These are phyloP conservation scores for Starmera dryadoides DNA, from an alignment of 805 yeast genomes.

Conservation along the genomic window DNA sequence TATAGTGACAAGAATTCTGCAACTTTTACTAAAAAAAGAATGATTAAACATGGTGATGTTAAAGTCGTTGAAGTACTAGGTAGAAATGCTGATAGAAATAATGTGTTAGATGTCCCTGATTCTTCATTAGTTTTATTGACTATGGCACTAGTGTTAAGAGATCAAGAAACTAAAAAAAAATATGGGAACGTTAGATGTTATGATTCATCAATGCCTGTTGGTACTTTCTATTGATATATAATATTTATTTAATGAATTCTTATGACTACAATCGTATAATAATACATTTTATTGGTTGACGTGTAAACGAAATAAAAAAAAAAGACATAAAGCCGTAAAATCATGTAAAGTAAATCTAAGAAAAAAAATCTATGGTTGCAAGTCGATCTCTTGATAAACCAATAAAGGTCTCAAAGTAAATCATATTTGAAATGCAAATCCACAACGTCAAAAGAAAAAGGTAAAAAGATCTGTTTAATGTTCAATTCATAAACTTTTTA, in stretches of 20 bases:
- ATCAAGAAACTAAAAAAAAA: slow-evolving; percentile 15
- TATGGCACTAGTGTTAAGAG: slow-evolving; percentile 19
- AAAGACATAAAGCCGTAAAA: background rate
- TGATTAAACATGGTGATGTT: slow-evolving; percentile 15
- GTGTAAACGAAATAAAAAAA: no score
- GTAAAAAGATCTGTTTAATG: background rate
- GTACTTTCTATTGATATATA: background rate
- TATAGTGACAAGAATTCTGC: slow-evolving; percentile 11
- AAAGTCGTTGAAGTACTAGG: slow-evolving; percentile 14
- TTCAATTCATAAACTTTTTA: background rate
- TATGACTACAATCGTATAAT: background rate
- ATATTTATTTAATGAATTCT: background rate
- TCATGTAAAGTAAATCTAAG: background rate
- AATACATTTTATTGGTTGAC: background rate
- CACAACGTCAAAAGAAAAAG: background rate
- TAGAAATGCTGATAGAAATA: slow-evolving; percentile 5
- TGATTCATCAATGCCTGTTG: slow-evolving; percentile 8
- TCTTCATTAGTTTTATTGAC: slow-evolving; percentile 14
- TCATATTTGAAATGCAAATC: background rate
- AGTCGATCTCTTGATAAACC: background rate
- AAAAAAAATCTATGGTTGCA: background rate
- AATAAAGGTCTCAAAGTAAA: slow-evolving; percentile 3
- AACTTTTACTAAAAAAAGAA: slow-evolving; percentile 8
- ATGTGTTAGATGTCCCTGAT: slow-evolving; percentile 11
- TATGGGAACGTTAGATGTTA: slow-evolving; percentile 15